Base-by-base conservation (phyloP, 164 flowering plant species). In the Sextonia rubra region DNA sequence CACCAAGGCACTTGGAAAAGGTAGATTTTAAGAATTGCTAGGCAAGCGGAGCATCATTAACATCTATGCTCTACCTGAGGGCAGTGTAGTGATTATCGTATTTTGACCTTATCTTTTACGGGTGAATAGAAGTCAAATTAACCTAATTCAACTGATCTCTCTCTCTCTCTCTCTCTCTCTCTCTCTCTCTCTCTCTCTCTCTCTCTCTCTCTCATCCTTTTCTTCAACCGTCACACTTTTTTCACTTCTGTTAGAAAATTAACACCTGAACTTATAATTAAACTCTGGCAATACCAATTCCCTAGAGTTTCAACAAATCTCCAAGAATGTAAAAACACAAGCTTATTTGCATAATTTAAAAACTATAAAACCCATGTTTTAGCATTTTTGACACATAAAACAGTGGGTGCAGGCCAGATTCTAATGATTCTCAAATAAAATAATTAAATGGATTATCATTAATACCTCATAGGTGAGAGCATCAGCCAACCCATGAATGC, bases 401-500 rank as follows among this genome's bases (percentile, higher is more conserved):
- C 58, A 15, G 4, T 52, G 8, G 3, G 58, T 52, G 20, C n/a
- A 52, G 14, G 5, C 58, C 12, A 52, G 58, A 4, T 52, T 52
- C 20, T 5, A 52, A 18, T 14, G 20, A 14, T 52, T 52, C 20
- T 52, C 58, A 52, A 15, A 12, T 12, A 52, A 52, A 18, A 52
- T 12, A 61, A 25, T 61, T 61, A 61, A 23, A 61, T 7, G 15
- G 60, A 25, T 18, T 60, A 60, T 32, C 49, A 30, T 62, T 27
- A 24, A 65, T 86, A 94, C 98, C 98, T 94, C 97, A 74, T 88
- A 94, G 17, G 97, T 94, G 70, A 90, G 84, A 7, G 89, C 77
- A 85, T 94, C 98, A 70, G 97, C 97, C 82, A 94, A 79, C 71
- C 98, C 98, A 69, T 77, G 91, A 61, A 94, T 94, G 9, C 98